Percentiles rank a stretch among this genome's conserved stretches.
Evolutionary conservation across 1,139 yeast genomes (phyloP).

Genomic region (Scheffersomyces parashehatae): DNA sequence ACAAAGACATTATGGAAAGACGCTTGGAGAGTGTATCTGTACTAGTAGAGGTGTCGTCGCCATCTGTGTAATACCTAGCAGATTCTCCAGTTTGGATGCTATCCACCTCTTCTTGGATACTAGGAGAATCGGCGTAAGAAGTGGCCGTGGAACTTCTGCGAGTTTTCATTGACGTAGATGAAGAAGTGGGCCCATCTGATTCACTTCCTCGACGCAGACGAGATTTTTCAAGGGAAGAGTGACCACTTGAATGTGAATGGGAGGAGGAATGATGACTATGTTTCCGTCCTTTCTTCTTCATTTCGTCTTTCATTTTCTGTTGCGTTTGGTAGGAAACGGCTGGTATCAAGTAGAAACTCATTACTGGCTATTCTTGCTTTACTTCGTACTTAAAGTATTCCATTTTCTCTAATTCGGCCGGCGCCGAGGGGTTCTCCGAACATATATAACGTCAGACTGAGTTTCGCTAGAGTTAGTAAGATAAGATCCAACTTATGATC

Average conservation of each 20-base stretch:
- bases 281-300: slow-evolving; percentile 10
- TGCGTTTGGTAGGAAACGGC: slow-evolving; percentile 20
- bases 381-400: too few relatives aligned
- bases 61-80: neutral
- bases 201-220: too few relatives aligned
- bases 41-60: neutral
- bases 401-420: too few relatives aligned
- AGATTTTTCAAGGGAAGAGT: neutral
- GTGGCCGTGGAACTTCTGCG: neutral
- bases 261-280: neutral
- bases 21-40: neutral
- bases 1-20: neutral
- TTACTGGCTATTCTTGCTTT: slow-evolving; percentile 1
- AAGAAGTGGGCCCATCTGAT: neutral
- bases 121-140: too few relatives aligned
- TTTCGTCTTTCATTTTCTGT: slow-evolving; percentile 17
- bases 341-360: slow-evolving; percentile 18
- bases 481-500: too few relatives aligned
- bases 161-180: neutral
- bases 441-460: too few relatives aligned
- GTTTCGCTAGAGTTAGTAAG: too few relatives aligned
- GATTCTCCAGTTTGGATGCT: neutral
- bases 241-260: neutral
- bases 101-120: neutral
- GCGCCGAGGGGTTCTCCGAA: too few relatives aligned